These are phyloP conservation scores for Lodderomyces elongisporus DNA, from an alignment of 1,139 yeast genomes.

Conservation along the genomic window DNA sequence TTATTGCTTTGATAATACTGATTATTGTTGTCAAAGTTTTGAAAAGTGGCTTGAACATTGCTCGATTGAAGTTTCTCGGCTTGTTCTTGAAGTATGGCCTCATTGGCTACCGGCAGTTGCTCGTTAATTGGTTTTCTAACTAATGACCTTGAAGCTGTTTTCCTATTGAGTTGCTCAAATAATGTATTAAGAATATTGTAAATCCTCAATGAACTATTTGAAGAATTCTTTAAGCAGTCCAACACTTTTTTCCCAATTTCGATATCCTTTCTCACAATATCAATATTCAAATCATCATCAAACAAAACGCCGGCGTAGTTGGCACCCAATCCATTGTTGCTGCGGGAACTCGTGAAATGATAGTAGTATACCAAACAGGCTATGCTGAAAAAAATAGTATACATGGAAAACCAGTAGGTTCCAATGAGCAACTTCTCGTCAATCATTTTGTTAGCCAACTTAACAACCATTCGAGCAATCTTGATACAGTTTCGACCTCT, in stretches of 20 bases:
- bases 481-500: conserved; percentile 82
- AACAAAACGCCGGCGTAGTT: conserved; percentile 45
- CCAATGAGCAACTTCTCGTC: conserved; percentile 72
- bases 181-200: conserved; percentile 73
- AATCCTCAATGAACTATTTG: conserved; percentile 75
- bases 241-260: conserved; percentile 76
- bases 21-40: conserved; percentile 34
- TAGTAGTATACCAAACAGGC: conserved; percentile 83
- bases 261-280: conserved; percentile 70
- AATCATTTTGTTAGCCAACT: conserved; percentile 78
- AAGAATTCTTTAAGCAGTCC: conserved; percentile 64
- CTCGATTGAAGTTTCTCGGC: conserved; percentile 14
- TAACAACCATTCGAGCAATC: conserved; percentile 80
- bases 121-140: conserved; percentile 4
- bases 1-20: conserved; percentile 14
- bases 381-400: conserved; percentile 87
- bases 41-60: conserved; percentile 25
- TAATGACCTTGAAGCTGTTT: conserved; percentile 46
- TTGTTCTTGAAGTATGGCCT: conserved; percentile 1
- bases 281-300: conserved; percentile 60
- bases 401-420: conserved; percentile 89
- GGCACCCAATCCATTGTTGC: conserved; percentile 22
- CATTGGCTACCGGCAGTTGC: neutral
- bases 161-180: conserved; percentile 74
- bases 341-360: conserved; percentile 54